phyloP scores from a whole-genome alignment of 139 green algal species.

The Spirogloea muscicola region DNA sequence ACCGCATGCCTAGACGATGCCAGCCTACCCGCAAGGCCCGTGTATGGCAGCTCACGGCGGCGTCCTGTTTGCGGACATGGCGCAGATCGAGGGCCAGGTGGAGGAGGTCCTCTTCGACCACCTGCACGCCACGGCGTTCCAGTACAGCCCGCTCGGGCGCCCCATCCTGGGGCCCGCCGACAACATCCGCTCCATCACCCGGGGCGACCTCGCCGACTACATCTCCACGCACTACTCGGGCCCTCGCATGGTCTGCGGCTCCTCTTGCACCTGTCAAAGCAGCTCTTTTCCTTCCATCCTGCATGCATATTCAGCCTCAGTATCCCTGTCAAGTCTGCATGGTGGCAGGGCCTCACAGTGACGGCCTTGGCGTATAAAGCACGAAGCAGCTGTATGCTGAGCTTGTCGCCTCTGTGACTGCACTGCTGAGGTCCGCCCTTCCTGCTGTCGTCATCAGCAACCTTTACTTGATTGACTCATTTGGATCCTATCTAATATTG shows the following conservation, averaged over 20 bases:
- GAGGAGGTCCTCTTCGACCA: slow-evolving; percentile 97
- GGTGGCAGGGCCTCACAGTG: not conserved
- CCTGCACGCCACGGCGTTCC: slow-evolving; percentile 98
- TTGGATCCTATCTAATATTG: not conserved
- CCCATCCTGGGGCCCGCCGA: slow-evolving; percentile 93
- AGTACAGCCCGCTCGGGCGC: slow-evolving; percentile 85
- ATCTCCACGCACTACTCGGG: slow-evolving; percentile 95
- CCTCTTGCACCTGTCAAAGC: not conserved
- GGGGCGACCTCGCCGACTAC: slow-evolving; percentile 86
- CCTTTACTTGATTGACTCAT: not conserved
- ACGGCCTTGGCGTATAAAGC: not conserved
- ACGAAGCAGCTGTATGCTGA: not conserved
- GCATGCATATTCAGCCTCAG: slow-evolving; percentile 8
- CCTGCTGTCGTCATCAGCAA: too few relatives aligned
- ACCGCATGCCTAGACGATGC: not conserved
- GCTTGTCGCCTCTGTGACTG: not conserved
- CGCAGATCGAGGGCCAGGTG: slow-evolving; percentile 68
- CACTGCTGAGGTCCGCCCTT: not conserved
- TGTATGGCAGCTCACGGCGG: not conserved
- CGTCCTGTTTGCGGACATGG: too few relatives aligned
- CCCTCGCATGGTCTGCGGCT: slow-evolving; percentile 67
- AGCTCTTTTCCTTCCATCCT: not conserved
- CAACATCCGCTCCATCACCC: slow-evolving; percentile 85
- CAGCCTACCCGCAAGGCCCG: not conserved
- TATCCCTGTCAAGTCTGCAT: not conserved